Evolutionary conservation across 352 stramenopile genomes (phyloP), one percentile per base, ranked within the genome.

Genomic region (Phytophthora nicotianae): DNA sequence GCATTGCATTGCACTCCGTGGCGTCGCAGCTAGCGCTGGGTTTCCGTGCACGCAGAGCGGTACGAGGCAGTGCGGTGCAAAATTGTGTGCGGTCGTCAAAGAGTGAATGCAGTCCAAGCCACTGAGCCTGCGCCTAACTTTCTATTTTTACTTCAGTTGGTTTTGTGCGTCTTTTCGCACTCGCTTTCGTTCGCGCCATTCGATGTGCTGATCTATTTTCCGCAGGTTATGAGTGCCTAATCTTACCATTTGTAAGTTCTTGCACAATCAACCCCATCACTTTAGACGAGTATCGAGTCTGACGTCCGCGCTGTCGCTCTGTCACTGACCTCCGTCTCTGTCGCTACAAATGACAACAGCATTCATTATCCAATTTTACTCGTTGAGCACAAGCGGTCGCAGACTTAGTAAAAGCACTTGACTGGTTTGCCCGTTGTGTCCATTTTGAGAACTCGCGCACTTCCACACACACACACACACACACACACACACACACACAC

Each of bases 351-450:
- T 21, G 23, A 50, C 56, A 64, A 61, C 38, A 50, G 16, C 23
- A 49, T 24, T 66, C 72, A 80, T 65, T 73, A 69, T 48, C 57
- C 41, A 66, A 73, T 68, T 67, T 70, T 47, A 62, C 53, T 55
- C 32, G 51, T 62, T 24, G 49, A 70, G 49, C 65, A 13, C 65
- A 67, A 67, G 50, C 29, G 24, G 53, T 41, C 40, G 42, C 50
- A 47, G 46, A 48, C 21, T 32, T 6, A 21, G 16, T 41, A 9
- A 35, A 9, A n/a, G 41, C 27, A 10, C 16, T 46, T 52, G 24
- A 42, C 24, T 63, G 48, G 32, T 29, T 41, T 58, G 49, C 20
- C 41, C 5, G 24, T 48, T 32, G 19, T 19, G 37, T 32, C 32
- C 13, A 23, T 23, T 11, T 26, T 41, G 40, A 38, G 13, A 13